Evolutionary conservation across 176 grass and related monocot genomes (phyloP), one percentile per base, ranked within the genome.

Genomic region (Triticum monococcum): DNA sequence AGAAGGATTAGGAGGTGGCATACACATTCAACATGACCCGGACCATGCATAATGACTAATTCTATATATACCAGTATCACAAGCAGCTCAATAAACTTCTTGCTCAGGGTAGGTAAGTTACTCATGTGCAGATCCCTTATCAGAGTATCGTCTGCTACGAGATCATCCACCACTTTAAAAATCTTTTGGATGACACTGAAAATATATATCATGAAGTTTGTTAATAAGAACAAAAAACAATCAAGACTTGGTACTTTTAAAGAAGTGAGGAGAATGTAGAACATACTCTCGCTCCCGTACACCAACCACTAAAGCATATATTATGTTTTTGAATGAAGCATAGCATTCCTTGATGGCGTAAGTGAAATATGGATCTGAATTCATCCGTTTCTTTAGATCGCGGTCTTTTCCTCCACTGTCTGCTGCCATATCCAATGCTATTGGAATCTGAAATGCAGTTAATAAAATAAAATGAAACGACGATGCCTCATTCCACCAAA

Each of bases 361-460:
- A 84, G 40, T 82, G 89, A 94, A 95, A 91, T 98, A 98, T 38
- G 26, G 33, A 64, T 98, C 96, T 8, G 86, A 83, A 31, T 86
- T 59, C 57, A 98, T 80, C 89, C 96, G 88, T 79, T 95, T 98
- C 87, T 73, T 91, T 23, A 98, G 89, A 88, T 98, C 96, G 61
- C 86, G 86, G 66, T 98, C 93, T 87, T 93, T 95, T 85, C 93
- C 93, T 72, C 84, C 78, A 81, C 96, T 95, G 61, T 98, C 96
- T 79, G 92, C 90, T 12, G 96, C 93, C 96, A 98, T 98, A 85
- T 98, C 91, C 72, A 98, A 79, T 79, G 96, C 96, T 91, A 98
- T 95, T 61, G 93, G 96, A 63, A 98, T 98, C 96, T 98, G 87
- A 69, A 68, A 72, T 70, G 12, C 64, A 88, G n/a, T 8, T 43